phyloP scores from a whole-genome alignment of 2,329 filamentous ascomycete species.

The Arachnopeziza araneosa region DNA sequence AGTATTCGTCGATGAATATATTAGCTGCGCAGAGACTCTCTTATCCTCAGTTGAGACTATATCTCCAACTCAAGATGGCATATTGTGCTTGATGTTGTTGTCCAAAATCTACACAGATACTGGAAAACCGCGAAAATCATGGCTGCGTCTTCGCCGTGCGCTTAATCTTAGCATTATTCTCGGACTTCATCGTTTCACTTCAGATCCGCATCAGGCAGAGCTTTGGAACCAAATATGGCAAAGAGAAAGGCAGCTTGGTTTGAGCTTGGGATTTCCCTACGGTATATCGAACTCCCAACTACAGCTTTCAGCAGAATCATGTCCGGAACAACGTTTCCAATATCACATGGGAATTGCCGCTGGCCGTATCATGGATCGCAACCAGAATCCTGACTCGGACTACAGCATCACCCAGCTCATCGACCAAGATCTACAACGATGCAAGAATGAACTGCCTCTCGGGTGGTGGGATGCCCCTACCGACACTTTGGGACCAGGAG shows the following conservation, averaged over 20 bases:
- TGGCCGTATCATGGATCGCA: slow-evolving; percentile 37
- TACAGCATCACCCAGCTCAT: slow-evolving; percentile 36
- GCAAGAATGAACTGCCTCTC: slow-evolving; percentile 27
- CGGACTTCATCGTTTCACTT: slow-evolving; percentile 35
- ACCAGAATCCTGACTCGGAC: slow-evolving; percentile 32
- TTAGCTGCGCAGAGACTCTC: slow-evolving; percentile 39
- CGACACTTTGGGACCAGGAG: slow-evolving; percentile 20
- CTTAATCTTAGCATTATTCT: slow-evolving; percentile 47
- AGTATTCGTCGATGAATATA: slow-evolving; percentile 40
- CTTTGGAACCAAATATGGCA: slow-evolving; percentile 38
- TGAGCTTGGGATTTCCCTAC: slow-evolving; percentile 49
- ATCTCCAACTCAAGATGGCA: slow-evolving; percentile 43
- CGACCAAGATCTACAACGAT: slow-evolving; percentile 36
- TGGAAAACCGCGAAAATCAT: slow-evolving; percentile 49
- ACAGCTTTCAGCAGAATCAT: neutral
- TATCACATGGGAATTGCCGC: slow-evolving; percentile 30
- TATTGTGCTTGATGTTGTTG: slow-evolving; percentile 47
- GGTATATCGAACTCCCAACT: slow-evolving; percentile 30
- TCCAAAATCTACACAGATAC: slow-evolving; percentile 49
- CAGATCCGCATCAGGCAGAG: slow-evolving; percentile 26
- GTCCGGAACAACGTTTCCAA: neutral
- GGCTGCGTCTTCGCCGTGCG: slow-evolving; percentile 45
- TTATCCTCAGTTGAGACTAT: slow-evolving; percentile 45
- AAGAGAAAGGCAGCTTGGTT: slow-evolving; percentile 44
- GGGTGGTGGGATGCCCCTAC: slow-evolving; percentile 28